A percentile compares a stretch with the other conserved stretches of the same genome.
Conservation (phyloP, 192 early-diverging fungal species). For the Phlyctochytrium planicorne region DNA sequence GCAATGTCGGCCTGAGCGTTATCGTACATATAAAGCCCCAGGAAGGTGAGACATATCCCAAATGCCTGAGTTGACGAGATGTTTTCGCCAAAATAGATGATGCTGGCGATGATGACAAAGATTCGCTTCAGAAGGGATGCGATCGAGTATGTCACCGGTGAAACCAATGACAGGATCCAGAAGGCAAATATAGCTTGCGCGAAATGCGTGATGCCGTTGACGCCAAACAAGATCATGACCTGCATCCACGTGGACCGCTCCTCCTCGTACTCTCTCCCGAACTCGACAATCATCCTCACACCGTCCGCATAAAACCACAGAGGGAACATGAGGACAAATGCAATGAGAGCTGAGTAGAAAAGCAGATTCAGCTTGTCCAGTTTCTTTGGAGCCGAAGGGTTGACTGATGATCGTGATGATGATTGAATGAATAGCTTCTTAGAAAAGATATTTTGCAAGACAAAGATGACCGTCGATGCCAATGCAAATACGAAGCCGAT, state of each 20-base stretch:
- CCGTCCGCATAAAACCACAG: slow-evolving; percentile 79
- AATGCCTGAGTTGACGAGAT: slow-evolving; percentile 64
- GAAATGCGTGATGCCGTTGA: slow-evolving; percentile 83
- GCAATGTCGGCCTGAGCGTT: slow-evolving; percentile 71
- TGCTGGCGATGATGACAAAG: slow-evolving; percentile 79
- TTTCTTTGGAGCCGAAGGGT: slow-evolving; percentile 48
- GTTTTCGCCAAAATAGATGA: slow-evolving; percentile 78
- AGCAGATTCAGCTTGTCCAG: slow-evolving; percentile 86
- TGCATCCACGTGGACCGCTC: background rate
- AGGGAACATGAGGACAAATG: slow-evolving; percentile 75
- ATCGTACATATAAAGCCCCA: slow-evolving; percentile 83
- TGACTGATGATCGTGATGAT: slow-evolving; percentile 22
- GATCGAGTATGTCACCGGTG: slow-evolving; percentile 86
- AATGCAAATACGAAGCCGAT: slow-evolving; percentile 76
- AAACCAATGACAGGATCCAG: slow-evolving; percentile 69
- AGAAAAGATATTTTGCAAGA: slow-evolving; percentile 83
- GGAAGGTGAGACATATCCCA: slow-evolving; percentile 79
- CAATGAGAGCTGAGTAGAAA: slow-evolving; percentile 76
- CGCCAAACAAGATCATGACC: slow-evolving; percentile 56
- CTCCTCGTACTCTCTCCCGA: background rate
- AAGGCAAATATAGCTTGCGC: slow-evolving; percentile 80
- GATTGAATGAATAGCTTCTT: slow-evolving; percentile 67
- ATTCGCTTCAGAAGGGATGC: slow-evolving; percentile 87
- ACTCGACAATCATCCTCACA: slow-evolving; percentile 13
- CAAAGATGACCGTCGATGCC: slow-evolving; percentile 76